Conservation (phyloP, 2,329 filamentous ascomycete species). For the Fusarium keratoplasticum region DNA sequence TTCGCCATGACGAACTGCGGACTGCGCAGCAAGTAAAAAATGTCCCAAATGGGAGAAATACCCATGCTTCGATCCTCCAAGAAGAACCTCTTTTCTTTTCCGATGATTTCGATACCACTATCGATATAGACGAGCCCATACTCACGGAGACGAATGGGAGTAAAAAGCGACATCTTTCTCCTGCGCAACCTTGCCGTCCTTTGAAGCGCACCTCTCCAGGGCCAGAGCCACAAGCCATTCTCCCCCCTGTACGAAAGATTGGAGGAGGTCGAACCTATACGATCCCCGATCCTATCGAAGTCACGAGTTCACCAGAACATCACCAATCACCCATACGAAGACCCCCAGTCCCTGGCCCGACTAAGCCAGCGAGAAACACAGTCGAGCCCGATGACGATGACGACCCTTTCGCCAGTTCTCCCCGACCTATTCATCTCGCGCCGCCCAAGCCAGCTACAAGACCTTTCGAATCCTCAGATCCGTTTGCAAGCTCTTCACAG, state of each 20-base stretch:
- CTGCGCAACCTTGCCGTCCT: slow-evolving; percentile 11
- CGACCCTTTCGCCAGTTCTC: slow-evolving; percentile 53
- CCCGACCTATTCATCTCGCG: slow-evolving; percentile 16
- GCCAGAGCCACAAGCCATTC: slow-evolving; percentile 1
- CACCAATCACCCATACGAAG: not conserved
- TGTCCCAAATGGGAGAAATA: not conserved
- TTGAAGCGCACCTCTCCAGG: slow-evolving; percentile 30
- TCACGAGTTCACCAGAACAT: slow-evolving; percentile 50
- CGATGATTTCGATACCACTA: slow-evolving; percentile 56
- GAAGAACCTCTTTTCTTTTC: slow-evolving; percentile 37
- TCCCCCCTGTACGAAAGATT: slow-evolving; percentile 14
- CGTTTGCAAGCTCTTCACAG: slow-evolving; percentile 31
- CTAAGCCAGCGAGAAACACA: not conserved
- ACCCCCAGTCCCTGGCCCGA: not conserved
- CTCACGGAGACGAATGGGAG: slow-evolving; percentile 35
- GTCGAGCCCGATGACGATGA: slow-evolving; percentile 29
- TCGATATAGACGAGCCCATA: slow-evolving; percentile 49
- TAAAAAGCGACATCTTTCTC: slow-evolving; percentile 47
- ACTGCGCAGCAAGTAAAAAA: not conserved
- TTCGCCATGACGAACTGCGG: not conserved
- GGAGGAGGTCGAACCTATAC: slow-evolving; percentile 4
- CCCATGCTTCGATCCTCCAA: not conserved
- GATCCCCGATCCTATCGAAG: slow-evolving; percentile 48
- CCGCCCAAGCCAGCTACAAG: not conserved
- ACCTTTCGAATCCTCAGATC: slow-evolving; percentile 35